Percentiles rank a stretch among this genome's conserved stretches.
phyloP scores from a whole-genome alignment of 1,139 yeast genomes.

The Scheffersomyces parashehatae region DNA sequence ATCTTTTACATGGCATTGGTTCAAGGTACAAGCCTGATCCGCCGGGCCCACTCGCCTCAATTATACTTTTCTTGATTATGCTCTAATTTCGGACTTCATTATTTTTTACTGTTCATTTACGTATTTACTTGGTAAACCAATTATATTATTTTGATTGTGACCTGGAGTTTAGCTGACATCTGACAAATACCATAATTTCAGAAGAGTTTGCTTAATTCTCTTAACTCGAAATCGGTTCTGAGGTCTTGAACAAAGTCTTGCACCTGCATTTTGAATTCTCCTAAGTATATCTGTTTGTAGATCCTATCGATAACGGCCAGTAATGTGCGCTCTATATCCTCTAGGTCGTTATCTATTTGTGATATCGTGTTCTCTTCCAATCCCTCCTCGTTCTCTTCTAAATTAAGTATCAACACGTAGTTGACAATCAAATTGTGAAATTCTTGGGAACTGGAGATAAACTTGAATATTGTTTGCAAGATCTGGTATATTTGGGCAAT shows the following conservation, averaged over 20 bases:
- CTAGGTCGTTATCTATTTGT: conserved; percentile 22
- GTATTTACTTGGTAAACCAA: no score
- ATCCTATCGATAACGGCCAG: conserved; percentile 26
- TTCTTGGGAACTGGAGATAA: conserved; percentile 48
- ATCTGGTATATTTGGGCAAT: conserved; percentile 48
- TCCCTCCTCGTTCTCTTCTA: conserved; percentile 18
- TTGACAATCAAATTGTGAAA: conserved; percentile 34
- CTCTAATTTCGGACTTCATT: no score
- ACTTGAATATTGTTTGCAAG: conserved; percentile 42
- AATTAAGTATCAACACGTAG: conserved; percentile 23
- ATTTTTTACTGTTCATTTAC: no score
- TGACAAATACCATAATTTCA: background rate
- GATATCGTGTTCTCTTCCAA: conserved; percentile 8
- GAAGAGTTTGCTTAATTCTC: conserved; percentile 21
- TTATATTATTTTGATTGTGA: no score
- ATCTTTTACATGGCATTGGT: no score
- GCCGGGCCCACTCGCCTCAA: conserved; percentile 1
- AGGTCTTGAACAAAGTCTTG: conserved; percentile 29
- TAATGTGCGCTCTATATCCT: conserved; percentile 26
- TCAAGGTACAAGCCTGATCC: no score
- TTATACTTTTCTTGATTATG: conserved; percentile 1
- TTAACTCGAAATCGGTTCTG: conserved; percentile 28
- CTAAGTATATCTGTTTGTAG: conserved; percentile 23
- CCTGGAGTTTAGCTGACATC: no score
- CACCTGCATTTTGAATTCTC: conserved; percentile 20